Conservation (phyloP, 2,329 filamentous ascomycete species). For the Penicillium brasilianum region DNA sequence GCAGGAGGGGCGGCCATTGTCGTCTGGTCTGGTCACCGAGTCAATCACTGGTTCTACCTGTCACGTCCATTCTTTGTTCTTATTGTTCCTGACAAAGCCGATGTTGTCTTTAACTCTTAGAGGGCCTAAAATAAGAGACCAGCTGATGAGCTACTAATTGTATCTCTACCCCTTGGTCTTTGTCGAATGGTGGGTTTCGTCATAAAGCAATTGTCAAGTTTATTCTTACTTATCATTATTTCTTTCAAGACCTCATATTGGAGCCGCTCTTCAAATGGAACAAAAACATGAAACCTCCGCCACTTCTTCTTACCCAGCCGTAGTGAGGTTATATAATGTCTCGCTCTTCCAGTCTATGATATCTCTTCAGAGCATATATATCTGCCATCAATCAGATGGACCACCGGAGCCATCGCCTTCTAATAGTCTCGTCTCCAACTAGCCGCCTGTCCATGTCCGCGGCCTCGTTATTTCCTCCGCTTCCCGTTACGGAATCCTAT, state of each 20-base stretch:
- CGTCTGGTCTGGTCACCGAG: background rate
- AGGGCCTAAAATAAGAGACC: background rate
- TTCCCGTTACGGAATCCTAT: background rate
- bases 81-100: constrained; percentile 2
- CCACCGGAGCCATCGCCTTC: too few relatives aligned
- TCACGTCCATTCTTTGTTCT: background rate
- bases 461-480: background rate
- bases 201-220: constrained; percentile 2
- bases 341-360: background rate
- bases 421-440: background rate
- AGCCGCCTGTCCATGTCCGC: background rate
- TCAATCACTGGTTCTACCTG: background rate
- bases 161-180: background rate
- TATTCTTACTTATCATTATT: background rate
- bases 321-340: background rate
- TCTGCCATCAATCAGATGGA: background rate
- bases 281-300: background rate
- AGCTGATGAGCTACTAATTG: background rate
- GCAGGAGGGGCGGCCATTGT: background rate
- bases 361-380: background rate
- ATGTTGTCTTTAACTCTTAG: background rate
- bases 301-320: background rate
- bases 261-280: background rate
- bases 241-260: background rate
- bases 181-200: background rate